phyloP scores from a whole-genome alignment of 2,329 filamentous ascomycete species.

The Aspergillus candidus region DNA sequence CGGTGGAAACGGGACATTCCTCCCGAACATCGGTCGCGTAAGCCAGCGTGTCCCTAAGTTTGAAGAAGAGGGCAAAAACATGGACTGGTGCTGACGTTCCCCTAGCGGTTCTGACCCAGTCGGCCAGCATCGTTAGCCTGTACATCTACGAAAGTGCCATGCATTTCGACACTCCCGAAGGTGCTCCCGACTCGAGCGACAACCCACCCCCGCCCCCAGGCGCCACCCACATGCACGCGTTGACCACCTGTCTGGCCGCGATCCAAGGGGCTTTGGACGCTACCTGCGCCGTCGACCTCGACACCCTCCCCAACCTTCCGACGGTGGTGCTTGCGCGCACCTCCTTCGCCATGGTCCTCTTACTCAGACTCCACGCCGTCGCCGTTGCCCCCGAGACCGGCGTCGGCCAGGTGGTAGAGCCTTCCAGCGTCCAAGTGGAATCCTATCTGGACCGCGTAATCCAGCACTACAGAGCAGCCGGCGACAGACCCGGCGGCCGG shows the following conservation, averaged over 20 bases:
- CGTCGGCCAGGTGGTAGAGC: constrained; percentile 63
- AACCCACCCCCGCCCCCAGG: constrained; percentile 36
- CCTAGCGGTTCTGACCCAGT: constrained; percentile 56
- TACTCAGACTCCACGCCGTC: constrained; percentile 69
- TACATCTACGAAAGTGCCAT: constrained; percentile 73
- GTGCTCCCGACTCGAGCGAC: constrained; percentile 28
- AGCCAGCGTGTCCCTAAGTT: constrained; percentile 24
- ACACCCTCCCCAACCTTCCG: constrained; percentile 58
- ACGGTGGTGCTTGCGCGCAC: constrained; percentile 67
- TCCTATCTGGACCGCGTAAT: constrained; percentile 65
- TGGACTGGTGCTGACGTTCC: constrained; percentile 4
- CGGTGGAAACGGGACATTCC: constrained; percentile 54
- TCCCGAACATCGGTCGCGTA: constrained; percentile 51
- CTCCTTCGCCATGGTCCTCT: constrained; percentile 63
- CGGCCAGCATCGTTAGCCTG: constrained; percentile 60
- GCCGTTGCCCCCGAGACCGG: constrained; percentile 59
- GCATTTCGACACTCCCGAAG: constrained; percentile 55
- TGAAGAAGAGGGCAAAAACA: background rate
- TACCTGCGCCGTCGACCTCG: constrained; percentile 57
- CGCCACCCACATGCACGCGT: constrained; percentile 58
- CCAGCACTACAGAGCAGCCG: constrained; percentile 59
- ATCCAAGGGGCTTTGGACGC: constrained; percentile 62
- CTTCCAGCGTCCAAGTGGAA: constrained; percentile 59
- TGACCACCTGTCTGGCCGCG: constrained; percentile 61
- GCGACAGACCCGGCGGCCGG: constrained; percentile 57